Percentiles rank a stretch among this genome's conserved stretches.
Evolutionary conservation across 352 stramenopile species (phyloP).

Genomic region (Albugo candida): DNA sequence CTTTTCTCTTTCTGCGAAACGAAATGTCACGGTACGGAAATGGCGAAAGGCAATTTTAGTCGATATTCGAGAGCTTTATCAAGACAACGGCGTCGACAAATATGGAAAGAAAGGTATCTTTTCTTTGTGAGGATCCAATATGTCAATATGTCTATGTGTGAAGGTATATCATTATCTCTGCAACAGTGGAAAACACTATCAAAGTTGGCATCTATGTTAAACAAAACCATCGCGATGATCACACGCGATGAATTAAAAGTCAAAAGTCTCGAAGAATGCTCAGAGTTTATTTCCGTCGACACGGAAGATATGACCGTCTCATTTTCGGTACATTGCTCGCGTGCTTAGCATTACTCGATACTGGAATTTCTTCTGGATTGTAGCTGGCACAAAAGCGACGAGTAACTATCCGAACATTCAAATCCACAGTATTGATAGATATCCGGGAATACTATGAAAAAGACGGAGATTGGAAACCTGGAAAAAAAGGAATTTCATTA

Average conservation of each 20-base stretch:
- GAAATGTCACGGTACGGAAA: slow-evolving; percentile 30
- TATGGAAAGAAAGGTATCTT: slow-evolving; percentile 53
- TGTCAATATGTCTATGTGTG: not conserved
- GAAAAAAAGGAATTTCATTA: slow-evolving; percentile 64
- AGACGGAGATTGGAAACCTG: slow-evolving; percentile 27
- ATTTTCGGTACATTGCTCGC: slow-evolving; percentile 18
- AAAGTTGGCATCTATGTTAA: slow-evolving; percentile 14
- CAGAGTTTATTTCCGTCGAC: slow-evolving; percentile 15
- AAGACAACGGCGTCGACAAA: slow-evolving; percentile 31
- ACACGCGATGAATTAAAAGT: slow-evolving; percentile 20
- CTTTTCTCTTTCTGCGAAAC: slow-evolving; percentile 38
- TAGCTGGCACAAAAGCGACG: slow-evolving; percentile 37
- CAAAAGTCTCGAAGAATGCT: slow-evolving; percentile 13
- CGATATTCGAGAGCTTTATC: slow-evolving; percentile 64
- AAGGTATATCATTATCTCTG: slow-evolving; percentile 32
- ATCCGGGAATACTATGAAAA: slow-evolving; percentile 58
- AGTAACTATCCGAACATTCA: slow-evolving; percentile 27
- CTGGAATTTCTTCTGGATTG: not conserved
- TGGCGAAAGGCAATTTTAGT: slow-evolving; percentile 31
- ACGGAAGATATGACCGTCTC: slow-evolving; percentile 21
- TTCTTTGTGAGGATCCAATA: not conserved
- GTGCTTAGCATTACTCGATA: too few relatives aligned
- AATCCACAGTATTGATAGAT: slow-evolving; percentile 27
- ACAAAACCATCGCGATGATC: slow-evolving; percentile 23
- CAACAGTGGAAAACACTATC: slow-evolving; percentile 37